phyloP scores from a whole-genome alignment of 805 yeast genomes.

The Scheffersomyces coipomensis region DNA sequence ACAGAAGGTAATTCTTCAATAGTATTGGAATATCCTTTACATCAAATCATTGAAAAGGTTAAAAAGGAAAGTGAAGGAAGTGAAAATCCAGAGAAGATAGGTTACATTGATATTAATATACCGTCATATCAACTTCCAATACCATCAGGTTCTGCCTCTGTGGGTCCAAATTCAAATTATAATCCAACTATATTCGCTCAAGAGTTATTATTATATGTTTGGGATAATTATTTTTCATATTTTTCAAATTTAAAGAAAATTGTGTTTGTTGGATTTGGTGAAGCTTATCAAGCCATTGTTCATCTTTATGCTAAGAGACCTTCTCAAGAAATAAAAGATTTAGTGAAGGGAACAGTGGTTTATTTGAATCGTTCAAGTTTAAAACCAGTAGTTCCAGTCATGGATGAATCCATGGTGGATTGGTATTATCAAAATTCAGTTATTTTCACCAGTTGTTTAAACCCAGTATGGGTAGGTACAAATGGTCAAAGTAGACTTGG shows the following conservation, averaged over 20 bases:
- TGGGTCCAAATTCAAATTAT: conserved; percentile 38
- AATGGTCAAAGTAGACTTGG: conserved; percentile 10
- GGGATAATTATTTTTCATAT: conserved; percentile 88
- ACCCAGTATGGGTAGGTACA: conserved; percentile 74
- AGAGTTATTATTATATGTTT: conserved; percentile 72
- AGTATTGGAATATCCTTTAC: conserved; percentile 68
- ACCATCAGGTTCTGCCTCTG: conserved; percentile 20
- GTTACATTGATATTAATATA: conserved; percentile 79
- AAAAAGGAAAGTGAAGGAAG: conserved; percentile 29
- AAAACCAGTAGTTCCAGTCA: conserved; percentile 77
- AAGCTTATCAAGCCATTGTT: conserved; percentile 81
- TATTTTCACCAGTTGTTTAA: conserved; percentile 70
- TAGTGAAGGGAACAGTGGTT: conserved; percentile 67
- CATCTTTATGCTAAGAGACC: conserved; percentile 83
- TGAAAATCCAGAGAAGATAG: conserved; percentile 39
- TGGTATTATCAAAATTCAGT: conserved; percentile 90
- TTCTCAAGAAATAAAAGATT: conserved; percentile 48
- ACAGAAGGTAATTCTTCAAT: conserved; percentile 72
- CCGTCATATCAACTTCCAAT: conserved; percentile 53
- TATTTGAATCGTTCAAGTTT: conserved; percentile 69
- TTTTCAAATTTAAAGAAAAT: conserved; percentile 64
- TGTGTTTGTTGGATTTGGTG: conserved; percentile 86
- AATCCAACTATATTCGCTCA: conserved; percentile 69
- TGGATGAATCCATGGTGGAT: conserved; percentile 86
- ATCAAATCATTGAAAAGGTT: conserved; percentile 57